phyloP scores from a whole-genome alignment of 2,329 filamentous ascomycete species.

The Diatrype stigma region DNA sequence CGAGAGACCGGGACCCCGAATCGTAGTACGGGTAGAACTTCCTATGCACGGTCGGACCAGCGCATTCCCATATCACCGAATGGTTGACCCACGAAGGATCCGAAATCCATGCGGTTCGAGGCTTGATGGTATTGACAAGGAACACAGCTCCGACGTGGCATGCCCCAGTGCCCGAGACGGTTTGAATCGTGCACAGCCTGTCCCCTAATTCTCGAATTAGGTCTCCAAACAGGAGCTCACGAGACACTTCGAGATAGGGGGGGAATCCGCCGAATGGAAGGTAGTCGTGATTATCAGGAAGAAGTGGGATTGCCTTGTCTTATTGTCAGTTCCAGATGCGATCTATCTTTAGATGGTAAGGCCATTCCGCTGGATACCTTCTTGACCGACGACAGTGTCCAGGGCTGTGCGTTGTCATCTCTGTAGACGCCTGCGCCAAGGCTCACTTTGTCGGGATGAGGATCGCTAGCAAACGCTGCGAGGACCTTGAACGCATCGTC shows the following conservation, averaged over 20 bases:
- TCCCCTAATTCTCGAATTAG: conserved; percentile 2
- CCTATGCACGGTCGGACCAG: conserved; percentile 14
- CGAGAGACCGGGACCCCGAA: conserved; percentile 14
- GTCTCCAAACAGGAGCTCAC: conserved; percentile 22
- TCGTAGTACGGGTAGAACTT: conserved; percentile 30
- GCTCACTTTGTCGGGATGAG: too few species aligned
- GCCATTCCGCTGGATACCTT: too few species aligned
- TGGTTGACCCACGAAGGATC: conserved; percentile 32
- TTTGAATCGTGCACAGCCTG: conserved; percentile 28
- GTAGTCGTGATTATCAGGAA: conserved; percentile 18
- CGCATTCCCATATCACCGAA: conserved; percentile 24
- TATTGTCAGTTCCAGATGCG: not conserved
- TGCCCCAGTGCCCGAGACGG: conserved; percentile 33
- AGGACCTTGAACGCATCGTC: too few species aligned
- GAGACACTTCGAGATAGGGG: conserved; percentile 19
- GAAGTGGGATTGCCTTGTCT: conserved; percentile 2
- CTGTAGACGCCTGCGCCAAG: conserved; percentile 31
- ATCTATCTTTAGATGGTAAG: too few species aligned
- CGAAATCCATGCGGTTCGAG: conserved; percentile 26
- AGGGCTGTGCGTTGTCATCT: conserved; percentile 31
- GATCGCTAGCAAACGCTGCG: too few species aligned
- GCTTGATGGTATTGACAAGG: conserved; percentile 15
- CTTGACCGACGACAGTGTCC: conserved; percentile 32
- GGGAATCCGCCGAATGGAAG: conserved; percentile 18
- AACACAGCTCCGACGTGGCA: conserved; percentile 27